Evolutionary conservation across 2,329 filamentous ascomycete species (phyloP).

Genomic region (Cadophora luteo-olivacea): DNA sequence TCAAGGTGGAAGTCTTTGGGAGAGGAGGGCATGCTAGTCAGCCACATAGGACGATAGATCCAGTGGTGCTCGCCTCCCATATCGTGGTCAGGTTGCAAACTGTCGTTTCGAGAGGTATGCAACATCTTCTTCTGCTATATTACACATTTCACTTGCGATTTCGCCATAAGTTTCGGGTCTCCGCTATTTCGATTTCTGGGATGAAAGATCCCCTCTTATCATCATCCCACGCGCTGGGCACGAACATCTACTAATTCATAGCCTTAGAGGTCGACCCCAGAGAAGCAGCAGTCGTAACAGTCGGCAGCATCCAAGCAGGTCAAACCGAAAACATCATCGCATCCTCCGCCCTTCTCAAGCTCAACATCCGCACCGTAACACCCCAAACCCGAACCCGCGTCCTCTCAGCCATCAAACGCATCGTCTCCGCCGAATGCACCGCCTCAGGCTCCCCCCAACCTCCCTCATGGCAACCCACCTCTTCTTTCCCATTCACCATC

Average conservation of each 20-base stretch:
- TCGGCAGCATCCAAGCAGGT: constrained; percentile 52
- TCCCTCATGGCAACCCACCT: constrained; percentile 32
- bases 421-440: constrained; percentile 58
- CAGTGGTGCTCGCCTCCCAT: constrained; percentile 52
- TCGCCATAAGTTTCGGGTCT: not conserved
- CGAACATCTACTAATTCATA: no score
- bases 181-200: no score
- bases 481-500: constrained; percentile 35
- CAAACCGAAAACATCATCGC: constrained; percentile 54
- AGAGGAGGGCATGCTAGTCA: constrained; percentile 51
- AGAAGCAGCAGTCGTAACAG: constrained; percentile 53
- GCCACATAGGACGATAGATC: constrained; percentile 52
- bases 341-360: constrained; percentile 48
- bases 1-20: constrained; percentile 50
- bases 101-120: constrained; percentile 44
- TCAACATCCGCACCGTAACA: constrained; percentile 50
- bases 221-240: no score
- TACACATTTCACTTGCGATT: no score
- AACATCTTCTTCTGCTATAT: not conserved
- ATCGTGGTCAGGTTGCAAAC: constrained; percentile 50
- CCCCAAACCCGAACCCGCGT: constrained; percentile 46
- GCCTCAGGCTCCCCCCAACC: constrained; percentile 50
- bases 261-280: constrained; percentile 46
- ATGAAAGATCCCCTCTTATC: no score
- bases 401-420: constrained; percentile 48